These are phyloP conservation scores for Coprinopsis strossmayeri DNA, from an alignment of 768 basidiomycete genomes.

Conservation along the genomic window DNA sequence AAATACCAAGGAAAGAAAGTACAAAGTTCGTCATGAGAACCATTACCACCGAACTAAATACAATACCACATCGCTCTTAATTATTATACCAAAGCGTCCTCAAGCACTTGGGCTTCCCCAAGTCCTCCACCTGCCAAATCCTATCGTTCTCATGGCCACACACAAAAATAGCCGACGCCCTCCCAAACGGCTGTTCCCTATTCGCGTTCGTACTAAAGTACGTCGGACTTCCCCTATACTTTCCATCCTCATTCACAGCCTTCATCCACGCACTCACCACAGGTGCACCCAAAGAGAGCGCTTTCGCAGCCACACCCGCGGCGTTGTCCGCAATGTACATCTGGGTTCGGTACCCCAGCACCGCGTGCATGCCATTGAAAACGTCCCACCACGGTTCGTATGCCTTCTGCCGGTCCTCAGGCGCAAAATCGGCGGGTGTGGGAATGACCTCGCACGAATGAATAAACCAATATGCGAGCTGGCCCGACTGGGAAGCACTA, in stretches of 20 bases:
- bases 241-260: constrained; percentile 3
- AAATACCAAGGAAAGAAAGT: too few relatives aligned
- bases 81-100: neutral
- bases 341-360: constrained; percentile 5
- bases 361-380: constrained; percentile 11
- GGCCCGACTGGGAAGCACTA: neutral
- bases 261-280: constrained; percentile 8
- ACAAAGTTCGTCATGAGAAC: too few relatives aligned
- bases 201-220: constrained; percentile 1
- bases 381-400: constrained; percentile 9
- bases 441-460: constrained; percentile 9
- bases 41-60: too few relatives aligned
- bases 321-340: constrained; percentile 5
- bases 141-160: constrained; percentile 1
- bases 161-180: neutral
- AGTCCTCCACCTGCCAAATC: neutral
- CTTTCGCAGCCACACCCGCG: neutral
- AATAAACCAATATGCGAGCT: constrained; percentile 9
- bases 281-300: constrained; percentile 3
- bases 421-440: constrained; percentile 4
- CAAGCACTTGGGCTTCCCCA: neutral
- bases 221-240: neutral
- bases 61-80: too few relatives aligned
- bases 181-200: neutral
- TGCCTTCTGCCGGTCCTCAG: neutral